Conservation (phyloP, 116 monocot species). For the Trichopus zeylanicus region DNA sequence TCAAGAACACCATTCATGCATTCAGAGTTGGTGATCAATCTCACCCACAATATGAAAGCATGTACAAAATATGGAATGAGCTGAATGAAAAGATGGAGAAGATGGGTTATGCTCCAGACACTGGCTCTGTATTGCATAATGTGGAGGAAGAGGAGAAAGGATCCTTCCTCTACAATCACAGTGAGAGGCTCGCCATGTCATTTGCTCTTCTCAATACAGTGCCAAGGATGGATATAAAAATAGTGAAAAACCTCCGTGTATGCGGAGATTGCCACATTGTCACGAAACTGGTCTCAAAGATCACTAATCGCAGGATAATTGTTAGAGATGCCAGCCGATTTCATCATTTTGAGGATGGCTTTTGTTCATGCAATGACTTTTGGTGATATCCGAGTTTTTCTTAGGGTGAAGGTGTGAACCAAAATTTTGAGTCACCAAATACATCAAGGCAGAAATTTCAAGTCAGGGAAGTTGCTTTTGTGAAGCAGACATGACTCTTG, state of each 20-base stretch:
- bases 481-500: too few species aligned
- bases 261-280: conserved; percentile 20
- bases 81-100: conserved; percentile 12
- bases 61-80: conserved; percentile 5
- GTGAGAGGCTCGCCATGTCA: conserved; percentile 19
- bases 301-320: conserved; percentile 11
- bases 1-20: conserved; percentile 19
- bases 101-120: conserved; percentile 16
- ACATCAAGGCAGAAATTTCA: too few species aligned
- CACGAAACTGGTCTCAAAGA: conserved; percentile 13
- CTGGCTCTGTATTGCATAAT: conserved; percentile 9
- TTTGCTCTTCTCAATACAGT: conserved; percentile 15
- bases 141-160: conserved; percentile 21
- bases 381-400: conserved; percentile 16
- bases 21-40: conserved; percentile 19
- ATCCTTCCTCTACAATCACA: conserved; percentile 8
- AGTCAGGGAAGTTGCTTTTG: too few species aligned
- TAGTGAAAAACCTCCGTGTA: conserved; percentile 24
- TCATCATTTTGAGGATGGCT: conserved; percentile 19
- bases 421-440: too few species aligned
- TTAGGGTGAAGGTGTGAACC: too few species aligned
- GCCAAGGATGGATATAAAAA: conserved; percentile 4
- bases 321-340: conserved; percentile 19
- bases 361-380: conserved; percentile 15
- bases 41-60: conserved; percentile 17